phyloP scores from a whole-genome alignment of 2,329 filamentous ascomycete genomes.

The Colletotrichum sublineola region DNA sequence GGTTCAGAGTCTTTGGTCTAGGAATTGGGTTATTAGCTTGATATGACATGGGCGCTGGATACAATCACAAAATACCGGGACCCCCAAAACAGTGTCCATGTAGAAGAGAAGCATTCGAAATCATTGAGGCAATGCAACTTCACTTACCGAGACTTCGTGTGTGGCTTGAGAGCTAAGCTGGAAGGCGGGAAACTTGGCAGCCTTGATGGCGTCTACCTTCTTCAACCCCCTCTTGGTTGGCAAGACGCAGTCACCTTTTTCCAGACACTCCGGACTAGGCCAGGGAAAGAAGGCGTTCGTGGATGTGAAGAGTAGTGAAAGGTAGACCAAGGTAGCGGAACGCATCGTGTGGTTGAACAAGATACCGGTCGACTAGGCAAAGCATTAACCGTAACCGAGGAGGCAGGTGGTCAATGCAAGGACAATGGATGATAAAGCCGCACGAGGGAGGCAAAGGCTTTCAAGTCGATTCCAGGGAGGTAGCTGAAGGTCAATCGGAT shows the following conservation, averaged over 20 bases:
- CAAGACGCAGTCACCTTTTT: conserved; percentile 48
- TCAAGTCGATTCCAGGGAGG: background rate
- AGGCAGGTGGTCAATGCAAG: background rate
- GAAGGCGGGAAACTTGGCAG: conserved; percentile 52
- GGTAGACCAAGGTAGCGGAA: conserved; percentile 56
- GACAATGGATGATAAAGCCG: background rate
- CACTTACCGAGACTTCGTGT: conserved; percentile 10
- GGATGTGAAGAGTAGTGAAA: conserved; percentile 62
- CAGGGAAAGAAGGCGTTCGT: conserved; percentile 64
- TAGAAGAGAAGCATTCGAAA: background rate
- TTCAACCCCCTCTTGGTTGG: conserved; percentile 41
- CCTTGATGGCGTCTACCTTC: conserved; percentile 39
- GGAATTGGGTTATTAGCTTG: background rate
- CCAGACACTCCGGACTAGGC: conserved; percentile 49
- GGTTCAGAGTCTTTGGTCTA: conserved; percentile 52
- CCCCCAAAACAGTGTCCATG: background rate
- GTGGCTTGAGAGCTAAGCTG: conserved; percentile 42
- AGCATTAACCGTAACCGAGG: background rate
- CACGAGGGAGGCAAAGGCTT: background rate
- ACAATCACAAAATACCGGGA: background rate
- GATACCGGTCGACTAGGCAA: background rate
- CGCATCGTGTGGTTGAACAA: conserved; percentile 56
- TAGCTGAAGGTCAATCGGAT: conserved; percentile 1
- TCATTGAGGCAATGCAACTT: background rate
- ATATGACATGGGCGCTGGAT: background rate